A percentile compares a stretch with the other conserved stretches of the same genome.
These are phyloP conservation scores for Tylopilus felleus DNA, from an alignment of 768 basidiomycete species.

Conservation along the genomic window DNA sequence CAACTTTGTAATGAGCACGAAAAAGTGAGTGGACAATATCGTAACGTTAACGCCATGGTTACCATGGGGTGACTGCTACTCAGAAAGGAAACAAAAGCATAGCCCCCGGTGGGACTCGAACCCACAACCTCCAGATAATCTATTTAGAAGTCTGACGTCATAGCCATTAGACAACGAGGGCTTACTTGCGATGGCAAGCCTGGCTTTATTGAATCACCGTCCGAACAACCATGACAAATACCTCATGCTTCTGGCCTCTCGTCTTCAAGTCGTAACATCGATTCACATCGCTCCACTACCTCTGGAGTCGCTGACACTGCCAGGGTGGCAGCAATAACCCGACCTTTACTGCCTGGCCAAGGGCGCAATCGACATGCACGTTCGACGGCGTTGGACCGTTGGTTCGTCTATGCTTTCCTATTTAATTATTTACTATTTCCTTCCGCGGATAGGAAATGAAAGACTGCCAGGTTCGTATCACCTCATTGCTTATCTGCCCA, in stretches of 20 bases:
- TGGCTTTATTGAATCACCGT: not conserved
- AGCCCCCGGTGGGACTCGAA: slow-evolving; percentile 86
- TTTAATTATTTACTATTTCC: not conserved
- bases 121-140: slow-evolving; percentile 84
- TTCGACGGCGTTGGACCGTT: not conserved
- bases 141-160: slow-evolving; percentile 89
- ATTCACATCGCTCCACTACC: no score
- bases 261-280: no score
- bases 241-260: not conserved
- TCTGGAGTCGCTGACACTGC: not conserved
- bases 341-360: no score
- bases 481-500: slow-evolving; percentile 7
- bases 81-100: slow-evolving; percentile 15
- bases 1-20: not conserved
- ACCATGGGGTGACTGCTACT: not conserved
- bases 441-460: not conserved
- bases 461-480: not conserved
- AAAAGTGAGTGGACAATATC: not conserved
- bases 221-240: not conserved
- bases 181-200: slow-evolving; percentile 18
- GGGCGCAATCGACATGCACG: not conserved
- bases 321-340: not conserved
- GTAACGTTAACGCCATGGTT: not conserved
- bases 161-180: slow-evolving; percentile 88
- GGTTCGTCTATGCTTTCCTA: not conserved